Base-by-base conservation (phyloP, 805 yeast genomes). In the Suhomyces tanzawaensis region DNA sequence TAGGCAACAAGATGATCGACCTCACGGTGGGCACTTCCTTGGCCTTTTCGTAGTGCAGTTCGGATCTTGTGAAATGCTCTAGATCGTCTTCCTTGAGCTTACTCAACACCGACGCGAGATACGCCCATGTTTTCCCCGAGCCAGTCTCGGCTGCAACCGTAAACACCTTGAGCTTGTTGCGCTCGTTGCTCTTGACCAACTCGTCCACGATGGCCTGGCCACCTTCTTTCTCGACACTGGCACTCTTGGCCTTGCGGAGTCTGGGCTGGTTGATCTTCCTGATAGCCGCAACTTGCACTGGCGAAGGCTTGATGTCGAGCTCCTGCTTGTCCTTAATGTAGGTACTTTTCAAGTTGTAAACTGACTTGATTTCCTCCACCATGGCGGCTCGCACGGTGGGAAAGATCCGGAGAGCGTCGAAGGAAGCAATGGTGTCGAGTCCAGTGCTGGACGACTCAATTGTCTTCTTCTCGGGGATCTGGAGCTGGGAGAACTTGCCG, bases 81-180 rank as follows among this genome's bases (percentile, higher is more conserved):
- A 58, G 41, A 40, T 82, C 81, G 35, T 75, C 78, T 41, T 81
- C 80, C 42, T 79, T 76, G 45, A 90, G 60, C 45, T 76, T 78
- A 33, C 87, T 83, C 26, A 90, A 46, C 24, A 91, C 45, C 0
- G 96, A 90, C 0, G 85, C 79, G 43, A 93, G 55, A 53, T 90
- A 91, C 0, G 97, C 89, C 81, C 95, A 80, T 0, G 99, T 91
- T 56, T 91, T 91, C 7, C 99, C 99, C 0, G 95, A 84, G 0
- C 99, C 99, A 0, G 99, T 91, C 57, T 93, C 98, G 3, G 97
- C 96, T 0, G 98, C 97, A 38, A 91, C 60, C 2, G 93, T 78
- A 66, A 78, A 87, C 1, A 82, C 74, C 47, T 80, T 79, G 34
- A 80, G 51, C 41, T 53, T 57, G 19, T 54, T 58, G 16, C 33